phyloP scores from a whole-genome alignment of 805 yeast genomes.

The Zygoascus biomembranicola region DNA sequence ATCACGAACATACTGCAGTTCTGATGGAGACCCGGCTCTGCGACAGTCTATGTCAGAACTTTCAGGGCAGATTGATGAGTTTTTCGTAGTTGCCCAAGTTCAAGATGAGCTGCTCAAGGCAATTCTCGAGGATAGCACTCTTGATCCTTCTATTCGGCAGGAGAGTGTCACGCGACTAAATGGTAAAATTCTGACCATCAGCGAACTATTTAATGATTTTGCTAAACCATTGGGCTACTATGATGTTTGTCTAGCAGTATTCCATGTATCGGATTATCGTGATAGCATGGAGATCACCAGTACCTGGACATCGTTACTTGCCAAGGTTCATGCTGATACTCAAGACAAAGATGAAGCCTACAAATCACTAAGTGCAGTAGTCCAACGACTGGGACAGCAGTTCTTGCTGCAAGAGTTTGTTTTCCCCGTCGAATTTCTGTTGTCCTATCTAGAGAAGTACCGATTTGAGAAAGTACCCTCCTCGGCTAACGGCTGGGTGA shows the following conservation, averaged over 20 bases:
- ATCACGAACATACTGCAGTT: slow-evolving; percentile 87
- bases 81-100: slow-evolving; percentile 76
- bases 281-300: slow-evolving; percentile 73
- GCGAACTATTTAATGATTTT: slow-evolving; percentile 75
- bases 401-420: slow-evolving; percentile 64
- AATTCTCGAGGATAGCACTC: slow-evolving; percentile 32
- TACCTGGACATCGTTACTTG: slow-evolving; percentile 71
- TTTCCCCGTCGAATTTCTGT: slow-evolving; percentile 66
- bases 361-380: slow-evolving; percentile 32
- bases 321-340: slow-evolving; percentile 33
- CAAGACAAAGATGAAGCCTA: slow-evolving; percentile 23
- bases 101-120: slow-evolving; percentile 54
- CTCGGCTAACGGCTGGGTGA: slow-evolving; percentile 32
- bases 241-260: slow-evolving; percentile 69
- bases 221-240: slow-evolving; percentile 84
- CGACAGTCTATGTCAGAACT: slow-evolving; percentile 71
- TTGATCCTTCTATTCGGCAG: slow-evolving; percentile 38
- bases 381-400: slow-evolving; percentile 48
- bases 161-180: slow-evolving; percentile 49
- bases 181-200: slow-evolving; percentile 57
- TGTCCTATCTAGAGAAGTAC: slow-evolving; percentile 56
- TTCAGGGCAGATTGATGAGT: slow-evolving; percentile 62
- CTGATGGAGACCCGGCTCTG: slow-evolving; percentile 67
- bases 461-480: slow-evolving; percentile 36
- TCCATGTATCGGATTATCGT: slow-evolving; percentile 77